These are phyloP conservation scores for Diaporthe citriasiana DNA, from an alignment of 2,329 filamentous ascomycete genomes.

Conservation along the genomic window DNA sequence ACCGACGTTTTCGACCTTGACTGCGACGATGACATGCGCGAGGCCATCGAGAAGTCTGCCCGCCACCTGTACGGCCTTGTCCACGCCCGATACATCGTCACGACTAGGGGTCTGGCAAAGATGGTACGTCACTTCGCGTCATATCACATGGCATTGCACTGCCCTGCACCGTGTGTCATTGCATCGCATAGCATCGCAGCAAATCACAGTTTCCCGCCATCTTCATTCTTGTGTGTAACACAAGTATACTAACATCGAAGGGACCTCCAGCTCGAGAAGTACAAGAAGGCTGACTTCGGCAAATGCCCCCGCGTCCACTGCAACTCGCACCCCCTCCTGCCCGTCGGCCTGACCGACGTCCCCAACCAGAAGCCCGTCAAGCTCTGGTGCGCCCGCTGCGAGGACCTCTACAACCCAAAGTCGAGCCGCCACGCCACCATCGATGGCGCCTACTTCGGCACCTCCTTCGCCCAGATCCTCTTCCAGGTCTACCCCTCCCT, in stretches of 20 bases:
- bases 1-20: constrained; percentile 99
- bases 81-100: constrained; percentile 96
- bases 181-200: neutral
- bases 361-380: constrained; percentile 92
- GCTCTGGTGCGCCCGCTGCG: constrained; percentile 96
- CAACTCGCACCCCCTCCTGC: constrained; percentile 90
- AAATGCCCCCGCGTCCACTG: constrained; percentile 98
- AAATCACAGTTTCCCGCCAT: neutral
- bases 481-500: constrained; percentile 98
- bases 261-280: constrained; percentile 88
- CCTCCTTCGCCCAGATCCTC: constrained; percentile 98
- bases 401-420: constrained; percentile 99
- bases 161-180: neutral
- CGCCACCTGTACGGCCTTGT: constrained; percentile 96
- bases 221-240: neutral
- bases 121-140: constrained; percentile 77
- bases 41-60: constrained; percentile 97
- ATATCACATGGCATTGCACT: neutral
- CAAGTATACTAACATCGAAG: constrained; percentile 6
- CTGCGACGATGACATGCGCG: constrained; percentile 97
- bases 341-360: constrained; percentile 93
- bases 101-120: constrained; percentile 91
- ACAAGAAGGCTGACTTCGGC: constrained; percentile 97
- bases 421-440: constrained; percentile 95
- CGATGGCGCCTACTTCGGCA: constrained; percentile 98